Evolutionary conservation across 805 yeast genomes (phyloP), one percentile per base, ranked within the genome.

Genomic region (Myxozyma kluyveri): DNA sequence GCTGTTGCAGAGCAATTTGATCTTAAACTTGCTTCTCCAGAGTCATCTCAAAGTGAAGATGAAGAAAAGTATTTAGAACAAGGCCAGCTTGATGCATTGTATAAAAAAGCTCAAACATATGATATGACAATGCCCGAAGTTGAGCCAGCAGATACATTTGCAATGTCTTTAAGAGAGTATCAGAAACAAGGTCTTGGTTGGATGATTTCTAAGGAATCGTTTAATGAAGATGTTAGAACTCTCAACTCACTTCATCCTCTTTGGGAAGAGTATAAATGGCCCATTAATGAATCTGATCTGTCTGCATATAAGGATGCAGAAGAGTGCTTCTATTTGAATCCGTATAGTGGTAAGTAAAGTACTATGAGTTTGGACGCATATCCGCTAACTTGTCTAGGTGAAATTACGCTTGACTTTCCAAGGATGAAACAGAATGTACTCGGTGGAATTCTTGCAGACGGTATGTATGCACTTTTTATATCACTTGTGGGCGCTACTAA

Each of bases 401-500:
- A 86, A 50, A 78, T 91, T 49, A 80, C 91, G 0, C 60, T 79
- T 14, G 76, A 77, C 21, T 80, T 78, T 55, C 97, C 96, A 1
- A 61, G 81, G 10, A 71, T 88, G 37, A 21, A 24, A 19, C 79
- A 75, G 52, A 74, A 83, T 1, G 63, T 77, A 18, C 74, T 75
- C 44, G 97, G 98, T 33, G 98, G 98, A 1, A 86, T 90, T 19
- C 70, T 90, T 14, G 96, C 97, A 0, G 98, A 90, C 70, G 98
- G 57, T 54, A 18, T 24, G 57, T 7, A 9, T 9, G 10, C 21
- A 14, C 21, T 32, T 23, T 12, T 40, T 27, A 6, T n/a, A 23
- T n/a, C n/a, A n/a, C n/a, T n/a, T n/a, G n/a, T n/a, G n/a, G n/a
- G n/a, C n/a, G n/a, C n/a, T n/a, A n/a, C n/a, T n/a, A n/a, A n/a